Percentiles rank a stretch among this genome's conserved stretches.
Evolutionary conservation across 2,329 filamentous ascomycete genomes (phyloP).

Genomic region (Sporothrix brasiliensis): DNA sequence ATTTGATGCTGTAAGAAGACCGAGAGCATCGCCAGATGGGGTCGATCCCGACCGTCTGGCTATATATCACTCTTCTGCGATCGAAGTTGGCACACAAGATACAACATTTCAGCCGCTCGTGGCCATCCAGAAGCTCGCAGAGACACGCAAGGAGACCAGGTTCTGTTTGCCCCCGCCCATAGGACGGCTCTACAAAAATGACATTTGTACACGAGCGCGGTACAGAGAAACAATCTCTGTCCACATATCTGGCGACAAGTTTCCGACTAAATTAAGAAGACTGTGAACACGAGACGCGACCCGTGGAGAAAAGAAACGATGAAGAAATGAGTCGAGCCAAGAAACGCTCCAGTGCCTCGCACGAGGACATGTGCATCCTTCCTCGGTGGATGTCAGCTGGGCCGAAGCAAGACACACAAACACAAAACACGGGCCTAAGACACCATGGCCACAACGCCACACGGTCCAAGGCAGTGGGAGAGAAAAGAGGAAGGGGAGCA

Average conservation of each 20-base stretch:
- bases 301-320: too few relatives aligned
- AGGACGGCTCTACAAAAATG: not conserved
- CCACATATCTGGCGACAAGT: not conserved
- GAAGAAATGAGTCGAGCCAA: too few relatives aligned
- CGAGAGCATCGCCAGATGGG: not conserved
- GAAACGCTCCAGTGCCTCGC: not conserved
- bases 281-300: not conserved
- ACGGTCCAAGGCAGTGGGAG: not conserved
- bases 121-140: not conserved
- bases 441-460: not conserved
- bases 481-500: constrained; percentile 11
- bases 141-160: not conserved
- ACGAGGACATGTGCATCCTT: not conserved
- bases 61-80: constrained; percentile 2
- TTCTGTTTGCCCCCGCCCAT: not conserved
- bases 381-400: constrained; percentile 16
- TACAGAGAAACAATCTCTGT: not conserved
- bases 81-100: not conserved
- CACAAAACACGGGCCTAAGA: not conserved
- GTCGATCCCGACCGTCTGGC: not conserved
- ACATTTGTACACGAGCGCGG: not conserved
- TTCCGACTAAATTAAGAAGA: not conserved
- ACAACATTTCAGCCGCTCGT: too few relatives aligned
- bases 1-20: not conserved
- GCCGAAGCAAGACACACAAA: constrained; percentile 13